Evolutionary conservation across 2,329 filamentous ascomycete genomes (phyloP).

Genomic region (Colletotrichum sp.): DNA sequence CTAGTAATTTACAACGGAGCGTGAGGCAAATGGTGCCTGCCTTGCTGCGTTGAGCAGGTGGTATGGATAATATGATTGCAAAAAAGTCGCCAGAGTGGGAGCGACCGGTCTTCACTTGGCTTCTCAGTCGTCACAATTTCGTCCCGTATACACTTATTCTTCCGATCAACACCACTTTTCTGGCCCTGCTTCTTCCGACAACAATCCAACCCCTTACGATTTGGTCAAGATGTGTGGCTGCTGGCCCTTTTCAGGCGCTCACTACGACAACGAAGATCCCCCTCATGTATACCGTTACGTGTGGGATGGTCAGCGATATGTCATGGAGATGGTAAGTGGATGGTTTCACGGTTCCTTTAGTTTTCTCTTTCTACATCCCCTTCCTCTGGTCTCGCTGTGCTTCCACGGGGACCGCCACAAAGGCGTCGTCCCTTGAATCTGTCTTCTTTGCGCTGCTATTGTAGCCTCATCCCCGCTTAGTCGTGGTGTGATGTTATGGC

Average conservation of each 20-base stretch:
- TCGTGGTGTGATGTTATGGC: neutral
- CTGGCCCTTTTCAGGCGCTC: conserved; percentile 54
- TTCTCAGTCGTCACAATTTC: neutral
- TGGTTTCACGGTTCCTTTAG: neutral
- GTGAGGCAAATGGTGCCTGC: neutral
- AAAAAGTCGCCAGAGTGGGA: neutral
- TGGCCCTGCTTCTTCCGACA: neutral
- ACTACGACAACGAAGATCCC: conserved; percentile 50
- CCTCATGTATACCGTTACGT: conserved; percentile 38
- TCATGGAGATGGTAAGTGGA: conserved; percentile 44
- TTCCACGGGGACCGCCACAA: neutral
- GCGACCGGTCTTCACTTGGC: neutral
- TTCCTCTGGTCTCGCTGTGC: neutral
- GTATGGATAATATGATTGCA: neutral
- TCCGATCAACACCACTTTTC: neutral
- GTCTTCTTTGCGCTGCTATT: neutral
- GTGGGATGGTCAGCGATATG: conserved; percentile 43
- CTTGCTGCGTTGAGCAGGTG: neutral
- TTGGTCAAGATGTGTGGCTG: conserved; percentile 55
- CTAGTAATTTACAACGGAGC: neutral
- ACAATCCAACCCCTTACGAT: neutral
- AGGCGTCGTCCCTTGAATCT: neutral
- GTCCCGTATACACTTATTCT: neutral
- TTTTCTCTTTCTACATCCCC: neutral
- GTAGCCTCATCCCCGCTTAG: neutral